Base-by-base conservation (phyloP, 1,284 basidiomycete species). In the Leccinum pallidistipes region DNA sequence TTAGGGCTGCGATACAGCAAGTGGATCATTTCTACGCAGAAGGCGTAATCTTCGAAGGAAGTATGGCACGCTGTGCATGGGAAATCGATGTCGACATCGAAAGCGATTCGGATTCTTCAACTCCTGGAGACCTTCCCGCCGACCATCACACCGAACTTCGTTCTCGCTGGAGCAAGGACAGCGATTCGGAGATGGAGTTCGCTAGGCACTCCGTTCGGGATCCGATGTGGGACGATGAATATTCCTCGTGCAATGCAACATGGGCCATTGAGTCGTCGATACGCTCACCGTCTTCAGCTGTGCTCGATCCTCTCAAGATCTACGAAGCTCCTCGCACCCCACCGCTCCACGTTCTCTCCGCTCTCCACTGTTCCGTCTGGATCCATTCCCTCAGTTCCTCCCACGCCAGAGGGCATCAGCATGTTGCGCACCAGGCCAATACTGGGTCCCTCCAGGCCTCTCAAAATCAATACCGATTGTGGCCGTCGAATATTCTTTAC, bases 31-130 rank as follows among this genome's bases (percentile, higher is more conserved):
- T 91, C 78, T 91, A 92, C 69, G 85, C 87, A 6, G 84, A 87
- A 21, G 87, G 85, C 62, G 89, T 85, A 63, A 79, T 91, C 68
- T 91, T 91, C 68, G 90, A 91, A 71, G 89, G 88, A 62, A 90
- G 88, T 70, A 91, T 91, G 89, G 89, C 89, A 29, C 86, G 89
- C 55, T 91, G 90, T 68, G 83, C 87, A 5, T 91, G 89, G 89
- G 89, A 91, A 73, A 84, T 85, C 21, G 87, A 87, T 56, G 83
- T 89, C 78, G 84, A 88, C 60, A 83, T 88, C 68, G 86, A 80
- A 56, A 75, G 77, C 47, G 80, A 87, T 70, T 81, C 80, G 57
- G 80, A 82, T 60, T 79, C 80, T 9, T 81, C 80, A n/a, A 70
- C 69, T 40, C 76, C 66, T 68, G 66, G 63, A 49, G 66, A 75